phyloP scores from a whole-genome alignment of 495 filamentous ascomycete genomes.

The Daldinia caldariorum region DNA sequence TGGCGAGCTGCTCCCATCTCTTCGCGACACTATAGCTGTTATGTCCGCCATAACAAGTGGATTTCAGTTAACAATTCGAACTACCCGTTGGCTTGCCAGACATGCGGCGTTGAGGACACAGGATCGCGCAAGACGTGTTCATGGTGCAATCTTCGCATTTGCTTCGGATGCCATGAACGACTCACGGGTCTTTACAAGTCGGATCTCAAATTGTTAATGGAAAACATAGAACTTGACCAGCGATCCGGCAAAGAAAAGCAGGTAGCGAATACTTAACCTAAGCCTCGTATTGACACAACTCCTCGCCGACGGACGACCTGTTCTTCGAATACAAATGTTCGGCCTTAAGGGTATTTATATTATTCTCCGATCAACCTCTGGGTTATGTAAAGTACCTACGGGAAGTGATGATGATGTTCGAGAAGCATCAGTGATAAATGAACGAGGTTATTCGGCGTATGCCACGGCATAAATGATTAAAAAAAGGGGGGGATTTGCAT shows the following conservation, averaged over 20 bases:
- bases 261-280: slow-evolving; percentile 13
- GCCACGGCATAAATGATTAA: slow-evolving; percentile 10
- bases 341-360: neutral
- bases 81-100: slow-evolving; percentile 44
- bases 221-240: slow-evolving; percentile 31
- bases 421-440: neutral
- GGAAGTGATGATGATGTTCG: neutral
- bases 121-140: slow-evolving; percentile 38
- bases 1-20: slow-evolving; percentile 35
- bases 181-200: slow-evolving; percentile 35
- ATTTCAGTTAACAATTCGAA: slow-evolving; percentile 39
- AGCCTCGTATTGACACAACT: neutral
- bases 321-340: slow-evolving; percentile 4
- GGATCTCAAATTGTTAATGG: slow-evolving; percentile 36
- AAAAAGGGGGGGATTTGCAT: slow-evolving; percentile 20
- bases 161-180: slow-evolving; percentile 37
- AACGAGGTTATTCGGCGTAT: neutral
- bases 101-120: slow-evolving; percentile 40
- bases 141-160: slow-evolving; percentile 45
- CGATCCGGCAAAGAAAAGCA: slow-evolving; percentile 36
- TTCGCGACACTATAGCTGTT: slow-evolving; percentile 40
- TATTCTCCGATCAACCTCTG: neutral
- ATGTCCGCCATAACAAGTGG: slow-evolving; percentile 31
- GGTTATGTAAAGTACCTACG: neutral
- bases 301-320: neutral